A percentile compares a stretch with the other conserved stretches of the same genome.
phyloP scores from a whole-genome alignment of 1,284 basidiomycete genomes.

The Cystobasidium pallidum region DNA sequence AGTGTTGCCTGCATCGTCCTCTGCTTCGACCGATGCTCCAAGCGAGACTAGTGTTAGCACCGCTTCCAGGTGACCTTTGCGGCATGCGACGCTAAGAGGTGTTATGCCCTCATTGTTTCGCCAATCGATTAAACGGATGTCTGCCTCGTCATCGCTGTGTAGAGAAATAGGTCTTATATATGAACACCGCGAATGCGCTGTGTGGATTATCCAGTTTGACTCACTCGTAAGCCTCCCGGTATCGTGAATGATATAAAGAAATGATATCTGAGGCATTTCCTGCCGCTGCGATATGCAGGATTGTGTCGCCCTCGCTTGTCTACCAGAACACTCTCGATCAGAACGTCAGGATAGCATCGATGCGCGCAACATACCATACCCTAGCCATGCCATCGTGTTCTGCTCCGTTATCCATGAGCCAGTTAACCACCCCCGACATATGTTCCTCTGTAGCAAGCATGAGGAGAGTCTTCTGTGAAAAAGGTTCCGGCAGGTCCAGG shows the following conservation, averaged over 20 bases:
- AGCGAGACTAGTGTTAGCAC: conserved; percentile 11
- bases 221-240: conserved; percentile 23
- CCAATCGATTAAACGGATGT: conserved; percentile 35
- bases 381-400: conserved; percentile 37
- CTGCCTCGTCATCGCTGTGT: conserved; percentile 34
- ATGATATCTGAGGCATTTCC: conserved; percentile 26
- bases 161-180: too few species aligned
- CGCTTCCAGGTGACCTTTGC: conserved; percentile 19
- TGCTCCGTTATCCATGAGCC: conserved; percentile 31
- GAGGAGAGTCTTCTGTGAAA: conserved; percentile 13
- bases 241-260: conserved; percentile 21
- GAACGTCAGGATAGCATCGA: neutral
- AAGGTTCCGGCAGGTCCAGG: conserved; percentile 10
- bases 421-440: conserved; percentile 10
- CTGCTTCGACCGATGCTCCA: conserved; percentile 17
- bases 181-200: neutral
- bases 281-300: conserved; percentile 37
- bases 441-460: conserved; percentile 26
- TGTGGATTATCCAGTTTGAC: neutral
- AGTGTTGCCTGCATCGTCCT: conserved; percentile 35
- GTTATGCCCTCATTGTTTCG: conserved; percentile 20
- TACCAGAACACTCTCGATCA: neutral
- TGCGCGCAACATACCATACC: conserved; percentile 10
- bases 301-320: conserved; percentile 24
- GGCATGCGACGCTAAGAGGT: conserved; percentile 31